These are phyloP conservation scores for Fusarium sp. DNA, from an alignment of 2,329 filamentous ascomycete genomes.

Conservation along the genomic window DNA sequence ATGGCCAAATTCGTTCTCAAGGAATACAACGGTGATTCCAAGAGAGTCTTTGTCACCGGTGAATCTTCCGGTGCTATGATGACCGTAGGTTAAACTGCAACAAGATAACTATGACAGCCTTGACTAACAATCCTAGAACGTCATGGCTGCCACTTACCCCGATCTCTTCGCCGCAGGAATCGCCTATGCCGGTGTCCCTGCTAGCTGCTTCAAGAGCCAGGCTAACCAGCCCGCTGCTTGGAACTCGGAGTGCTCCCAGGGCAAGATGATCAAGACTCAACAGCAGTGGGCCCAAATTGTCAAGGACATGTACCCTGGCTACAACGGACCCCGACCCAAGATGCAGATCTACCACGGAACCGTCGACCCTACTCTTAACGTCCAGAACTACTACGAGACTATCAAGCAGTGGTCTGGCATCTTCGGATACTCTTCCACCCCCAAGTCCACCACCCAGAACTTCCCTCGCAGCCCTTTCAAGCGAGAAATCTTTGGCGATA, in stretches of 20 bases:
- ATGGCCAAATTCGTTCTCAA: constrained; percentile 19
- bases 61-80: constrained; percentile 25
- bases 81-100: not conserved
- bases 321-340: constrained; percentile 13
- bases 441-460: constrained; percentile 10
- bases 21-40: constrained; percentile 13
- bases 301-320: constrained; percentile 25
- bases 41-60: constrained; percentile 19
- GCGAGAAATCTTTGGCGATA: constrained; percentile 15
- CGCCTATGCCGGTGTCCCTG: constrained; percentile 15
- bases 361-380: constrained; percentile 8
- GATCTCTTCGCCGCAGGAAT: constrained; percentile 11
- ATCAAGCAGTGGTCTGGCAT: constrained; percentile 24
- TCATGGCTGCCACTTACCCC: constrained; percentile 17
- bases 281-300: constrained; percentile 17
- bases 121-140: not conserved
- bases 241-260: constrained; percentile 19
- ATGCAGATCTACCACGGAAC: constrained; percentile 20
- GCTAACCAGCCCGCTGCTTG: constrained; percentile 7
- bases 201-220: constrained; percentile 13
- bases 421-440: constrained; percentile 15
- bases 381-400: constrained; percentile 18
- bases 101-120: accelerated
- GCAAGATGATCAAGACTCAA: not conserved
- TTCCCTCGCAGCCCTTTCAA: constrained; percentile 14